A percentile compares a stretch with the other conserved stretches of the same genome.
Conservation (phyloP, 352 stramenopile genomes). For the Phytopythium cucurbitacearum region DNA sequence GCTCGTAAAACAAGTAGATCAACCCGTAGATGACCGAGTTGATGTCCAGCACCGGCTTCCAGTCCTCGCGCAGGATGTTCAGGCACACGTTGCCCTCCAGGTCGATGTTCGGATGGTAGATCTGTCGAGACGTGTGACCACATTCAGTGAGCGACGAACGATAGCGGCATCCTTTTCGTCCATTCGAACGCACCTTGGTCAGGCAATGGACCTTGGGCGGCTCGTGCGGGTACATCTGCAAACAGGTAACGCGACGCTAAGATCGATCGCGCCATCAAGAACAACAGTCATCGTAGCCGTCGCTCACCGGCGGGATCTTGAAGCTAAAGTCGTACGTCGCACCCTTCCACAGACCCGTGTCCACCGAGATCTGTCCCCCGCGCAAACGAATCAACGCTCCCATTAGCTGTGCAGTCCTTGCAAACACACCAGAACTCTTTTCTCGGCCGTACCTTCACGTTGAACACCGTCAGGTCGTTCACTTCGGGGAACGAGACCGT, state of each 20-base stretch:
- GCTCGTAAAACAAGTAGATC: slow-evolving; percentile 99
- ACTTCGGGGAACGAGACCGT: slow-evolving; percentile 95
- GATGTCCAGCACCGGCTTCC: slow-evolving; percentile 98
- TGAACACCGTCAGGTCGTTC: slow-evolving; percentile 95
- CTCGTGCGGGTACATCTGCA: slow-evolving; percentile 93
- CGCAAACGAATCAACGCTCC: slow-evolving; percentile 22
- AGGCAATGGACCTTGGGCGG: slow-evolving; percentile 97
- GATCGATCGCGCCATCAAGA: neutral
- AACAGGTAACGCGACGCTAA: neutral
- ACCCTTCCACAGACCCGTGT: slow-evolving; percentile 96
- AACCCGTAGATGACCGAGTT: slow-evolving; percentile 99
- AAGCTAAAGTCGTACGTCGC: slow-evolving; percentile 97
- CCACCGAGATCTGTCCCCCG: slow-evolving; percentile 80
- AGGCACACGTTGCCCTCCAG: slow-evolving; percentile 98
- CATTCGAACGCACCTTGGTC: slow-evolving; percentile 75
- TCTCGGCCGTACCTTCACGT: slow-evolving; percentile 62
- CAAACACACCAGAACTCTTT: neutral
- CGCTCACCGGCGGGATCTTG: slow-evolving; percentile 92
- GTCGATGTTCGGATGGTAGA: slow-evolving; percentile 99
- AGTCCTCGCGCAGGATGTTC: slow-evolving; percentile 97
- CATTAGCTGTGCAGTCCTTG: neutral
- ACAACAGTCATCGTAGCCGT: neutral
- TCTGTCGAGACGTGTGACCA: slow-evolving; percentile 34
- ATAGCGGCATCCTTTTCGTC: neutral
- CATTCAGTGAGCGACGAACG: neutral